These are phyloP conservation scores for Beauveria pseudobassiana DNA, from an alignment of 2,329 filamentous ascomycete genomes.

Conservation along the genomic window DNA sequence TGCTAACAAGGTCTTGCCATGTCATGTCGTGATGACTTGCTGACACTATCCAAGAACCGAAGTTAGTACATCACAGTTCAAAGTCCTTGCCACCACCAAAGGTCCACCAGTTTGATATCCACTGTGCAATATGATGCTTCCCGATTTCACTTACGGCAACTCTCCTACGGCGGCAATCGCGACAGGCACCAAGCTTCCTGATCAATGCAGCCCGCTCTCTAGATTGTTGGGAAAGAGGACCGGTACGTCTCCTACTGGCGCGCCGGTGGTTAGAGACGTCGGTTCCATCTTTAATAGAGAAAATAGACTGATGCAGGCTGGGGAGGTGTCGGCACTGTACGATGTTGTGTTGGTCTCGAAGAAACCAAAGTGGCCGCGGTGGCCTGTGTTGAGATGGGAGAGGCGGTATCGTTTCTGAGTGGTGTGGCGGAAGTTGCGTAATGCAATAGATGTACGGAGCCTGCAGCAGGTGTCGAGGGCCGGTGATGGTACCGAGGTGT, in stretches of 20 bases:
- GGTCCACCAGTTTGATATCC: background rate
- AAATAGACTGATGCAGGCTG: constrained; percentile 43
- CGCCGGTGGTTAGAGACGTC: constrained; percentile 46
- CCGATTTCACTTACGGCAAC: constrained; percentile 45
- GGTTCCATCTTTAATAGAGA: constrained; percentile 48
- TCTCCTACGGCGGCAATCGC: constrained; percentile 47
- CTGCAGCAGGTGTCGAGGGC: constrained; percentile 16
- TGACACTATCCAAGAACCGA: constrained; percentile 38
- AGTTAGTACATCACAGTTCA: constrained; percentile 8
- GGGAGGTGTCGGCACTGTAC: constrained; percentile 37
- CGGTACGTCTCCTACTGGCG: constrained; percentile 50
- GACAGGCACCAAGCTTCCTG: constrained; percentile 50
- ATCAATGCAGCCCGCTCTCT: constrained; percentile 53
- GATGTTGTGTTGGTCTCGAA: constrained; percentile 23
- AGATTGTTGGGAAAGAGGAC: constrained; percentile 50
- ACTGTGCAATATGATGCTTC: background rate
- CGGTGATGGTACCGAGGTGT: constrained; percentile 4
- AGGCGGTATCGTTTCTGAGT: constrained; percentile 39
- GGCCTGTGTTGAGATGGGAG: constrained; percentile 44
- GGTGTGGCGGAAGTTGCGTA: constrained; percentile 16
- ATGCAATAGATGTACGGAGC: constrained; percentile 23
- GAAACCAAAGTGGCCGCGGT: constrained; percentile 29
- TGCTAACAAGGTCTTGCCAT: constrained; percentile 50
- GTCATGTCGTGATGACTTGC: constrained; percentile 52
- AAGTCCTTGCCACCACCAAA: background rate